Conservation (phyloP, 441 rosid genomes). For the Omphalea diandra region DNA sequence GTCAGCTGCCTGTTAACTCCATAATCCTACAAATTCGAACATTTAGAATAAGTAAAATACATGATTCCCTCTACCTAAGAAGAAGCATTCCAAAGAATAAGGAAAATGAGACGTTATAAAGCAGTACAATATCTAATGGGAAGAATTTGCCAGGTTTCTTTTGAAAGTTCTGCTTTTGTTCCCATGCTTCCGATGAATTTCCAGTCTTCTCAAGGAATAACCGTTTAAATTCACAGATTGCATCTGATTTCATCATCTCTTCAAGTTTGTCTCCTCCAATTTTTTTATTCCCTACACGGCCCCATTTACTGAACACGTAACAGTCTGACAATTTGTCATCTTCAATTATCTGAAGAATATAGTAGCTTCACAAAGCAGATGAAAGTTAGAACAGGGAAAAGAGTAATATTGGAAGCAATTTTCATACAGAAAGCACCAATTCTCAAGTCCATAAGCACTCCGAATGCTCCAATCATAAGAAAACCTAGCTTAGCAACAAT, state of each 20-base stretch:
- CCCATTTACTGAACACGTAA: constrained; percentile 92
- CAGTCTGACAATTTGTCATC: constrained; percentile 83
- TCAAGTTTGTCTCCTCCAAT: constrained; percentile 83
- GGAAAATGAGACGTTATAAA: constrained; percentile 8
- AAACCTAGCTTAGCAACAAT: neutral
- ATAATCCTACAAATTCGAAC: constrained; percentile 64
- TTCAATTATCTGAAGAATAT: constrained; percentile 90
- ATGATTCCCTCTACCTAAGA: neutral
- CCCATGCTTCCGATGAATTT: constrained; percentile 94
- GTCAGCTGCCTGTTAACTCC: constrained; percentile 71
- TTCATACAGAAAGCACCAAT: constrained; percentile 10
- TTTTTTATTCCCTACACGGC: constrained; percentile 84
- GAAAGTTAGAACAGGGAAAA: constrained; percentile 9
- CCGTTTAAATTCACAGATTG: constrained; percentile 69
- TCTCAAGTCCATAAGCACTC: neutral
- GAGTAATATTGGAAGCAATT: constrained; percentile 3
- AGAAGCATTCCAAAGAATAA: neutral
- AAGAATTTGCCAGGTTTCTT: constrained; percentile 87
- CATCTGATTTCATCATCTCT: constrained; percentile 73
- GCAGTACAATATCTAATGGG: constrained; percentile 84
- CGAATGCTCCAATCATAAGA: neutral
- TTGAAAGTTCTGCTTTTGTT: constrained; percentile 64
- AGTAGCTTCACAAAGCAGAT: constrained; percentile 52
- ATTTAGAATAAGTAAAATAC: neutral
- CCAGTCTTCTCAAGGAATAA: constrained; percentile 93